A percentile compares a stretch with the other conserved stretches of the same genome.
Conservation (phyloP, 345 rosid genomes). For the Gossypium arboreum region DNA sequence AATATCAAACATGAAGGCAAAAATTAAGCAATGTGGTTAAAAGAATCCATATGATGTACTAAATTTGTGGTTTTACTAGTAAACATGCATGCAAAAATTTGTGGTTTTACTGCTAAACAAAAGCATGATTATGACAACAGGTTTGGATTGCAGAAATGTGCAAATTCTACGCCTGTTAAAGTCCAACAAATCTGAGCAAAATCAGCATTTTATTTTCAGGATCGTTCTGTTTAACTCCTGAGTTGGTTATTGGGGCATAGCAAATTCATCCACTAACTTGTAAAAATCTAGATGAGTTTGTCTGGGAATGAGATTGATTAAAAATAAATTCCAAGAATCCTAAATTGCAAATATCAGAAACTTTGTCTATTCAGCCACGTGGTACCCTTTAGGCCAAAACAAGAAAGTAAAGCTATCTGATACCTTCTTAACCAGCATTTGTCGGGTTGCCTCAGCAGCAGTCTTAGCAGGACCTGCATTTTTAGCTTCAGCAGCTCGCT, state of each 20-base stretch:
- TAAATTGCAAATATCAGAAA: no score
- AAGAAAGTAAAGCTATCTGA: background rate
- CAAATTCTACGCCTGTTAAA: no score
- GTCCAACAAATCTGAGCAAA: no score
- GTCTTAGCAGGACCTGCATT: slow-evolving; percentile 59
- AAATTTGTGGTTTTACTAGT: background rate
- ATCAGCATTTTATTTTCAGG: no score
- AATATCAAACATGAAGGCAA: background rate
- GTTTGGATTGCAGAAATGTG: no score
- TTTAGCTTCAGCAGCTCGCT: slow-evolving; percentile 76
- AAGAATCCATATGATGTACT: background rate
- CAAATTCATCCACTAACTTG: no score
- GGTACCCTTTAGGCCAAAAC: background rate
- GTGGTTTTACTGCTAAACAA: background rate
- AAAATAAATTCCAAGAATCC: no score
- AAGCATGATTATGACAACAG: background rate
- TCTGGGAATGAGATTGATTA: no score
- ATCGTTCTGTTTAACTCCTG: no score
- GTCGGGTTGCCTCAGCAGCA: slow-evolving; percentile 65
- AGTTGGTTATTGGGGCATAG: no score
- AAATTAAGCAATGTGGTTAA: background rate
- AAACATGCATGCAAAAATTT: background rate
- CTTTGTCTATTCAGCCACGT: background rate
- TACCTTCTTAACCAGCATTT: slow-evolving; percentile 72
- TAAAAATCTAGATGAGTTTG: no score